Conservation (phyloP, 1,284 basidiomycete genomes). For the Xerocomus nothofagi region DNA sequence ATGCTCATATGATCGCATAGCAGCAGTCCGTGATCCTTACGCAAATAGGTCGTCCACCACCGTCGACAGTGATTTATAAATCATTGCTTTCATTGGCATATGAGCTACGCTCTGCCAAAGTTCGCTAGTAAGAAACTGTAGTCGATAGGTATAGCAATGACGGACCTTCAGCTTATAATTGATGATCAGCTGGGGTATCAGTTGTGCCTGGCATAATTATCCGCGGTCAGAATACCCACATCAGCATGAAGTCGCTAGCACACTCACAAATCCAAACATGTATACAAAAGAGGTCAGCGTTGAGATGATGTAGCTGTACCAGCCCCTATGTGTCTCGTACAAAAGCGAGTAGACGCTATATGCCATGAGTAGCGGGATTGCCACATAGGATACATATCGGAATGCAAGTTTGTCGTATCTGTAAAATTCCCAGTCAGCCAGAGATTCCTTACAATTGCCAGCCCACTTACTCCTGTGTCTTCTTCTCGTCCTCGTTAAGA, state of each 20-base stretch:
- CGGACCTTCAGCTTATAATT: constrained; percentile 93
- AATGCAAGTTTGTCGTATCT: constrained; percentile 87
- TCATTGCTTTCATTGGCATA: constrained; percentile 96
- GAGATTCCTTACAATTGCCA: constrained; percentile 20
- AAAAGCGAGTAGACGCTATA: constrained; percentile 90
- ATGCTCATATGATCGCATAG: constrained; percentile 19
- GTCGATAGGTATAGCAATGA: constrained; percentile 24
- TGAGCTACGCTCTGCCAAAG: constrained; percentile 77
- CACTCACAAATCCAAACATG: constrained; percentile 93
- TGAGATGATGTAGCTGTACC: constrained; percentile 94
- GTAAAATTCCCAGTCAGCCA: constrained; percentile 14
- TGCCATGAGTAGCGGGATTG: constrained; percentile 80
- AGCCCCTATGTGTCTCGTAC: constrained; percentile 88
- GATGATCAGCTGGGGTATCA: constrained; percentile 90
- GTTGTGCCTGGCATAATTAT: constrained; percentile 62
- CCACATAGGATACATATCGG: constrained; percentile 86
- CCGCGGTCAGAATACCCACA: constrained; percentile 19
- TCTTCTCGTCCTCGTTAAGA: constrained; percentile 91
- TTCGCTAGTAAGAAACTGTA: constrained; percentile 17
- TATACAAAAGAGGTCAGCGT: constrained; percentile 88
- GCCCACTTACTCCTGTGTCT: constrained; percentile 86
- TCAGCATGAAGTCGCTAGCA: constrained; percentile 1
- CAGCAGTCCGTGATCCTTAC: constrained; percentile 44
- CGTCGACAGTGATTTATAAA: constrained; percentile 89
- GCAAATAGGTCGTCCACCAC: constrained; percentile 94